A percentile compares a stretch with the other conserved stretches of the same genome.
Conservation (phyloP, 2,329 filamentous ascomycete species). For the Gremmenia infestans region DNA sequence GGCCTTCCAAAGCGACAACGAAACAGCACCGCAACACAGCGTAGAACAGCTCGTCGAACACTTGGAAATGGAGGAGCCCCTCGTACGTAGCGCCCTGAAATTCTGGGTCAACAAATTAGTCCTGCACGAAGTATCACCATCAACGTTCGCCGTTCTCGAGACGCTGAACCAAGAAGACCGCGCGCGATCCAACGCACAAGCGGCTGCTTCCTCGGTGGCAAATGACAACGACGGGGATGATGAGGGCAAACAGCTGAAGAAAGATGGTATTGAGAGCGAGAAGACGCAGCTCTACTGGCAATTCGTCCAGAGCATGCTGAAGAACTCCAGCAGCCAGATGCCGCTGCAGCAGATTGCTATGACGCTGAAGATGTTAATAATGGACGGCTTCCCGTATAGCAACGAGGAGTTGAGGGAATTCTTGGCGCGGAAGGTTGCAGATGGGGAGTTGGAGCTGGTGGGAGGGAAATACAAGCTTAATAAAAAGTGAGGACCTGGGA, state of each 20-base stretch:
- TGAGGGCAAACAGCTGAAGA: conserved; percentile 29
- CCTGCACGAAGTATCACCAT: conserved; percentile 50
- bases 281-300: conserved; percentile 74
- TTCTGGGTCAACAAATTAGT: conserved; percentile 71
- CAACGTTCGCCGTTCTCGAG: conserved; percentile 65
- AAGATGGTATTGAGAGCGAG: conserved; percentile 58
- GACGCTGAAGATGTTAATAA: conserved; percentile 92
- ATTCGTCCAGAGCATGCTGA: conserved; percentile 93
- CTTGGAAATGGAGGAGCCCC: conserved; percentile 69
- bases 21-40: conserved; percentile 31
- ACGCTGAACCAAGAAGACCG: conserved; percentile 43
- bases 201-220: conserved; percentile 15
- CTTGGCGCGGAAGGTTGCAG: conserved; percentile 69
- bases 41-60: conserved; percentile 48
- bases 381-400: conserved; percentile 83
- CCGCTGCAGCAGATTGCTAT: conserved; percentile 75
- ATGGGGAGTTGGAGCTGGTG: conserved; percentile 64
- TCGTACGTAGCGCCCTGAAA: conserved; percentile 60
- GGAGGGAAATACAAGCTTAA: conserved; percentile 46
- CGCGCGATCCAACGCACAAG: conserved; percentile 26
- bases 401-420: conserved; percentile 84
- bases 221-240: conserved; percentile 19
- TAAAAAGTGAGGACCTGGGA: conserved; percentile 44
- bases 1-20: conserved; percentile 57
- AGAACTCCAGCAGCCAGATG: conserved; percentile 79